A percentile compares a stretch with the other conserved stretches of the same genome.
Evolutionary conservation across 2,329 filamentous ascomycete species (phyloP).

Genomic region (Endoconidiophora polonica): DNA sequence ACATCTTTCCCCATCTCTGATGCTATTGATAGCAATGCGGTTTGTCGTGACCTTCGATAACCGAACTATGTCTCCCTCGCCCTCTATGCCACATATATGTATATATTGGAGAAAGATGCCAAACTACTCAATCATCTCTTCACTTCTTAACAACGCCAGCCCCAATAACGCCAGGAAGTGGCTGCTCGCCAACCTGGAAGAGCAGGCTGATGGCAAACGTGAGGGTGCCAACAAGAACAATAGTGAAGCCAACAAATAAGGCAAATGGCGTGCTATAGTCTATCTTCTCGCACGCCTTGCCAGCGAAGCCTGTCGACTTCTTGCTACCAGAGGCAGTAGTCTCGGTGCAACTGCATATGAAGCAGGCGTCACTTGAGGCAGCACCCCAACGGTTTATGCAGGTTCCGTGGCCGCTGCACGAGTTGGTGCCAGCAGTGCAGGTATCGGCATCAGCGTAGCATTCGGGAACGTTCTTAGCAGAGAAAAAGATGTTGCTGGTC

Average conservation of each 20-base stretch:
- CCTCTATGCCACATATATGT: background rate
- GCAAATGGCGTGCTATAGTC: conserved; percentile 83
- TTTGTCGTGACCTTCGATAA: too few species aligned
- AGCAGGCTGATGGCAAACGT: conserved; percentile 60
- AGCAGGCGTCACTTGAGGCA: conserved; percentile 43
- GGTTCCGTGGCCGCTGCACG: conserved; percentile 66
- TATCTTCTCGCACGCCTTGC: conserved; percentile 74
- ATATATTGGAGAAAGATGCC: background rate
- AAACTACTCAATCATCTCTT: conserved; percentile 1
- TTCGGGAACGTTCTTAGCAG: conserved; percentile 36
- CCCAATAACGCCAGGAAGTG: conserved; percentile 86
- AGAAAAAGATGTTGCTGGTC: conserved; percentile 16
- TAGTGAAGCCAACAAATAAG: conserved; percentile 59
- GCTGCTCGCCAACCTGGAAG: conserved; percentile 69
- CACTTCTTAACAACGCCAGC: conserved; percentile 71
- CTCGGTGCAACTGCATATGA: conserved; percentile 55
- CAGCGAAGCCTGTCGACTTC: conserved; percentile 63
- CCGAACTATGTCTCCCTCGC: background rate
- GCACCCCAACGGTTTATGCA: conserved; percentile 52
- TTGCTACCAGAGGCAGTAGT: conserved; percentile 36
- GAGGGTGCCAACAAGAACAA: conserved; percentile 52
- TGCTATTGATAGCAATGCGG: too few species aligned
- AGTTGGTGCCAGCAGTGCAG: conserved; percentile 54
- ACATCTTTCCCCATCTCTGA: too few species aligned
- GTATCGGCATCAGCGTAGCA: conserved; percentile 58